These are phyloP conservation scores for Acanthamoeba divionensis DNA, from an alignment of 208 protist genomes.

Conservation along the genomic window DNA sequence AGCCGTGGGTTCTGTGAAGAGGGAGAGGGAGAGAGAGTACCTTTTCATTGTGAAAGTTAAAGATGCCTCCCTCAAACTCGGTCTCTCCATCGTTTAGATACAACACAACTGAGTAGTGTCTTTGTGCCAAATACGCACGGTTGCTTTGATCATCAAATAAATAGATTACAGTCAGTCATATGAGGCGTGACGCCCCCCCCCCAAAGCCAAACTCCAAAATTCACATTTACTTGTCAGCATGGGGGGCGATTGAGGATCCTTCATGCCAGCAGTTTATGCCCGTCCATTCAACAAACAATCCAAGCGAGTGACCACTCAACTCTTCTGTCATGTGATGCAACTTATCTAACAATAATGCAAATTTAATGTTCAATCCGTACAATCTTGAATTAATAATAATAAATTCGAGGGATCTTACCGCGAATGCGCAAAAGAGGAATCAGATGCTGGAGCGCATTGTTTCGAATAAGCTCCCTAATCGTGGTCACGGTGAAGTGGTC, in stretches of 20 bases:
- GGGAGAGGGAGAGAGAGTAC: background rate
- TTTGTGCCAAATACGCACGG: background rate
- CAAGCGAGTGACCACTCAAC: background rate
- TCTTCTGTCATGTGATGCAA: background rate
- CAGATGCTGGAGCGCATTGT: background rate
- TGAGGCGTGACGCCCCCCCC: too few relatives aligned
- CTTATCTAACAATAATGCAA: background rate
- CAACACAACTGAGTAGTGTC: conserved; percentile 27
- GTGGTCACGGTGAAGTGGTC: conserved; percentile 29
- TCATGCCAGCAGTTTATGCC: conserved; percentile 14
- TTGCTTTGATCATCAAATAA: background rate
- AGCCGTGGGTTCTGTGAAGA: too few relatives aligned
- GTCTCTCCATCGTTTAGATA: conserved; percentile 13
- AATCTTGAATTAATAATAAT: too few relatives aligned
- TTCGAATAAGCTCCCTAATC: background rate
- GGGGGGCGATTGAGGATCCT: background rate
- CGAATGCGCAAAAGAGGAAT: background rate
- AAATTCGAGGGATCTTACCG: background rate
- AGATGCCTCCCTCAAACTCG: conserved; percentile 31
- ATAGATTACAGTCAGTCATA: background rate
- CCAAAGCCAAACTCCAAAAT: background rate
- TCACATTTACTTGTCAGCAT: background rate
- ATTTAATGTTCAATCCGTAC: too few relatives aligned
- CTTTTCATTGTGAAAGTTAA: background rate
- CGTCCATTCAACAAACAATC: conserved; percentile 23